A percentile compares a stretch with the other conserved stretches of the same genome.
phyloP scores from a whole-genome alignment of 768 basidiomycete species.

The Mrakia blollopis region DNA sequence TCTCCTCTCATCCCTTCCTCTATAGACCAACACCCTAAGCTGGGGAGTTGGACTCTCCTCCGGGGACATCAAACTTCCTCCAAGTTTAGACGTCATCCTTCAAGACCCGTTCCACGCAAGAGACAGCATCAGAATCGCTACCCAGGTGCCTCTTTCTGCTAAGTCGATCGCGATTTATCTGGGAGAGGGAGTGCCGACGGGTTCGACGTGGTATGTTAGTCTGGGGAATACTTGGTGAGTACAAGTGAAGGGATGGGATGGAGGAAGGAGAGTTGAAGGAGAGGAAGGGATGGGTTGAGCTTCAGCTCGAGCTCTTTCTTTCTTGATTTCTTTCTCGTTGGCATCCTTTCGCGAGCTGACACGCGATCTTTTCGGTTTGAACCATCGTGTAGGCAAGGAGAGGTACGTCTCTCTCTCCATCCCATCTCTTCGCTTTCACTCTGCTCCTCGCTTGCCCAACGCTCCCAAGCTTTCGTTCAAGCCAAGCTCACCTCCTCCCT shows the following conservation, averaged over 20 bases:
- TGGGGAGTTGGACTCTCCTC: background rate
- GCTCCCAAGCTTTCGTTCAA: background rate
- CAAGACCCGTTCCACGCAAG: constrained; percentile 1
- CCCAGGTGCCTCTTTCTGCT: background rate
- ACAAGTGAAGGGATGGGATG: too few species aligned
- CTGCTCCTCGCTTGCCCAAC: background rate
- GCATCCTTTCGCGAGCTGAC: background rate
- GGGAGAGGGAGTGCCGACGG: background rate
- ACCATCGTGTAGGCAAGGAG: background rate
- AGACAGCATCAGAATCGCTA: background rate
- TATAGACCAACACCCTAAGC: background rate
- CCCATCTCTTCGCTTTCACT: background rate
- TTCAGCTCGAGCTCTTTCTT: background rate
- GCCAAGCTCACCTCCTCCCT: background rate
- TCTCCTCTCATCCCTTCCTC: background rate
- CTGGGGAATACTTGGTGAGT: too few species aligned
- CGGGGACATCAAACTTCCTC: background rate
- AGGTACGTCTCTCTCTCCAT: background rate
- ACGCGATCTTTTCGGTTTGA: too few species aligned
- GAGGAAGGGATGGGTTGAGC: too few species aligned
- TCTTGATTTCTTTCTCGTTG: background rate
- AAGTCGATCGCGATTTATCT: background rate
- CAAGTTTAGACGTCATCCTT: background rate
- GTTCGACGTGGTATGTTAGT: background rate
- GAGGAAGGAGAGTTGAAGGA: too few species aligned